Base-by-base conservation (phyloP, 306 rosid genomes). In the Astragalus membranaceus region DNA sequence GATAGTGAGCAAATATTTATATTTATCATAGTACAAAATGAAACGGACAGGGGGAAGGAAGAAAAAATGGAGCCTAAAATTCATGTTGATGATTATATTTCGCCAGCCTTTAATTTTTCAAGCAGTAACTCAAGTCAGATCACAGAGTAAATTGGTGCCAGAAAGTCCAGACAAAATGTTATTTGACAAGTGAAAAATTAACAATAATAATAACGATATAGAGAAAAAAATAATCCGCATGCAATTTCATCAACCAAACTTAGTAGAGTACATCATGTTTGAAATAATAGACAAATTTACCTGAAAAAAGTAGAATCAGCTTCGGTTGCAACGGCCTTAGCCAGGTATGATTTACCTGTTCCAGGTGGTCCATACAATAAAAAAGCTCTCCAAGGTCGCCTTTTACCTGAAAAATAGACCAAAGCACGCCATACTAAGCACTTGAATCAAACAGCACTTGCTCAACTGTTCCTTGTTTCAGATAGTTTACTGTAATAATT, bases 241-340 rank as follows among this genome's bases (percentile, higher is more conserved):
- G 26, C 39, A 65, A 16, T 42, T 33, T 49, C 67, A 49, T 51
- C 35, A 36, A 26, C 50, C 69, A 75, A 50, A 76, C 39, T 32
- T 42, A 44, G 33, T 48, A 32, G 5, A 46, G 23, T 35, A 46
- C 30, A 17, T 36, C 44, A 2, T 39, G 12, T 4, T 64, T 11
- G 64, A 43, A 43, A n/a, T 17, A 32, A 60, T 7, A 29, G 35
- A 64, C 4, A 36, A 46, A 42, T 12, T 5, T 49, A 95, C 99
- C 99, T 95, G 85, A 84, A 95, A 85, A 95, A 95, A 16, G 99
- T 95, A 37, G 99, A 95, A 30, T 95, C 99, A 6, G 99, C 97
- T 84, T 95, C 99, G 3, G 97, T 95, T 36, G 99, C 99, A 81
- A 95, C 99, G 30, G 99, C 99, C 85, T 95, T 95, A 62, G 99